Evolutionary conservation across 805 yeast species (phyloP).

Genomic region (Yamadazyma akitaensis): DNA sequence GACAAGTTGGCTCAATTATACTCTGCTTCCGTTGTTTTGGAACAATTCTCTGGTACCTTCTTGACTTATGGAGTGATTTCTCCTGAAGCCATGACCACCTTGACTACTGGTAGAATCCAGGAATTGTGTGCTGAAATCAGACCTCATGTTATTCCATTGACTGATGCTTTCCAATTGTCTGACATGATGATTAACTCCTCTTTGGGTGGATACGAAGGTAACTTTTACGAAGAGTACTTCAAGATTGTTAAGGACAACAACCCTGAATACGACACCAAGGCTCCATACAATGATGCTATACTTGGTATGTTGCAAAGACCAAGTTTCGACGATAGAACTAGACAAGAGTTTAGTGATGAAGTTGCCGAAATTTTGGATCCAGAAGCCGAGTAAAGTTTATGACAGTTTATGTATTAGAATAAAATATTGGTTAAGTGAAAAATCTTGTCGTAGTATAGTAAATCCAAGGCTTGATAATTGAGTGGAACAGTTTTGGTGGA

Average conservation of each 20-base stretch:
- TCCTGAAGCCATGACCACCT: conserved; percentile 26
- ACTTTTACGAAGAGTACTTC: conserved; percentile 44
- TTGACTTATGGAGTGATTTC: conserved; percentile 32
- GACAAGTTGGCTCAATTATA: conserved; percentile 32
- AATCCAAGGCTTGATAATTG: too few species aligned
- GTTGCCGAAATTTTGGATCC: conserved; percentile 29
- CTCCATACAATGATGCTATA: conserved; percentile 38
- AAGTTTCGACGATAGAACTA: conserved; percentile 34
- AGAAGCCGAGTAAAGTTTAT: conserved; percentile 12
- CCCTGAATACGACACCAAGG: conserved; percentile 34
- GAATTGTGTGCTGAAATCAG: conserved; percentile 34
- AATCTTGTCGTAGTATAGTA: background rate
- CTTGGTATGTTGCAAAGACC: conserved; percentile 40
- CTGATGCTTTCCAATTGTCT: conserved; percentile 42
- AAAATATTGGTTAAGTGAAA: too few species aligned
- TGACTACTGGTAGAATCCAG: conserved; percentile 27
- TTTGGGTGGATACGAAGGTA: conserved; percentile 43
- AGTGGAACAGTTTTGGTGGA: too few species aligned
- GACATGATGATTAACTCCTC: conserved; percentile 43
- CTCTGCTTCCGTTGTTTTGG: conserved; percentile 29
- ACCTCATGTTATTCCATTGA: conserved; percentile 40
- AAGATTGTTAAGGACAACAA: conserved; percentile 32
- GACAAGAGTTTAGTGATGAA: conserved; percentile 36
- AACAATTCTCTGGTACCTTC: conserved; percentile 33
- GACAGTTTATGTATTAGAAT: too few species aligned